Percentiles rank a stretch among this genome's conserved stretches.
phyloP scores from a whole-genome alignment of 805 yeast species.

The Barnettozyma californica region DNA sequence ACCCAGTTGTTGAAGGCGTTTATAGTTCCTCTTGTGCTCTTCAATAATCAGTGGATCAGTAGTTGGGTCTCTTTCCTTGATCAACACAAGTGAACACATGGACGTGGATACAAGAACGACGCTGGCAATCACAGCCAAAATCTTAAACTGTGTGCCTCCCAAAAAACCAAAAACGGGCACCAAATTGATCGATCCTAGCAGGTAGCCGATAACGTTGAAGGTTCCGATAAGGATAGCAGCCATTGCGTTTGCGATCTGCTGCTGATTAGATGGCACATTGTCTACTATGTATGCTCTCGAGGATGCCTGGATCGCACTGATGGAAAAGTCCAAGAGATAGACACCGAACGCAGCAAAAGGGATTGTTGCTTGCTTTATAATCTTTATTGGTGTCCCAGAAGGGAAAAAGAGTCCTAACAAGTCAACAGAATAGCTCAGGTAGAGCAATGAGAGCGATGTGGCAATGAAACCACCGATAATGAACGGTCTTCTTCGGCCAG shows the following conservation, averaged over 20 bases:
- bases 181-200: conserved; percentile 45
- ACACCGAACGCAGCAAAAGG: conserved; percentile 51
- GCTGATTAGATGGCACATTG: conserved; percentile 51
- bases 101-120: conserved; percentile 37
- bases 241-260: conserved; percentile 58
- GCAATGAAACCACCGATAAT: conserved; percentile 49
- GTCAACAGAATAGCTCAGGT: conserved; percentile 40
- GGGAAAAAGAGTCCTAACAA: conserved; percentile 32
- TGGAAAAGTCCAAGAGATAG: conserved; percentile 50
- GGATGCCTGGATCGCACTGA: conserved; percentile 55
- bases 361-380: conserved; percentile 30
- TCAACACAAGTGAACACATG: conserved; percentile 22
- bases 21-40: conserved; percentile 32
- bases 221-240: conserved; percentile 60
- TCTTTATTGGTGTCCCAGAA: conserved; percentile 15
- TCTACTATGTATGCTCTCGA: conserved; percentile 59
- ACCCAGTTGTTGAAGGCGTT: conserved; percentile 32
- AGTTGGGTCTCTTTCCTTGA: conserved; percentile 46
- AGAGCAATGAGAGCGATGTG: conserved; percentile 40
- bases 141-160: conserved; percentile 48
- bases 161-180: conserved; percentile 32
- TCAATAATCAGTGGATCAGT: conserved; percentile 33
- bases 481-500: conserved; percentile 54
- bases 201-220: conserved; percentile 54
- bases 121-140: conserved; percentile 39